Conservation (phyloP, 345 rosid genomes). For the Euphorbia tirucalli region DNA sequence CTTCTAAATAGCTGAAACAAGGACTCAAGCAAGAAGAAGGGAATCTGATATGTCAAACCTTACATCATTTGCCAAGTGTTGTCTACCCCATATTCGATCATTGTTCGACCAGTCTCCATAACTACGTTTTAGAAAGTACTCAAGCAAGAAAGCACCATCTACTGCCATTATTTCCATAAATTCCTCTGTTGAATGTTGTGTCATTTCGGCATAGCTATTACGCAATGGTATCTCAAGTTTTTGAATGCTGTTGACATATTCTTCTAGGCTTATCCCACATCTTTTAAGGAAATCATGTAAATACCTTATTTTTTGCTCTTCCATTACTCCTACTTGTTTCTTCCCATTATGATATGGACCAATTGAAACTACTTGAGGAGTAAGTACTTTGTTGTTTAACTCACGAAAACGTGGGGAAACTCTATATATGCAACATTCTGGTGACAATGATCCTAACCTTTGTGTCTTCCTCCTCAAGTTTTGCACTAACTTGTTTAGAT, state of each 20-base stretch:
- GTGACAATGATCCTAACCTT: background rate
- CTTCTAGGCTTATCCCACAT: background rate
- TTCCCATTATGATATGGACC: slow-evolving; percentile 25
- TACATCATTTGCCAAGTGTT: background rate
- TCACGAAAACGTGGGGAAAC: slow-evolving; percentile 6
- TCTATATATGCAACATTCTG: slow-evolving; percentile 8
- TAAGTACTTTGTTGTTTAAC: background rate
- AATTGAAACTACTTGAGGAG: slow-evolving; percentile 23
- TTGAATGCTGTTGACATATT: background rate
- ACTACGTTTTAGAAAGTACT: background rate
- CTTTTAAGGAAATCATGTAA: background rate
- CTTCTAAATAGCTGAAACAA: background rate
- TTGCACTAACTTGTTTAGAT: background rate
- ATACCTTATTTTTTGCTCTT: slow-evolving; percentile 20
- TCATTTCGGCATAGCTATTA: slow-evolving; percentile 10
- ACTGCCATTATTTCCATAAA: slow-evolving; percentile 6
- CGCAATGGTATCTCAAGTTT: background rate
- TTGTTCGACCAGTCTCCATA: background rate
- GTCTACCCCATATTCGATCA: slow-evolving; percentile 7
- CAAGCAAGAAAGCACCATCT: slow-evolving; percentile 16
- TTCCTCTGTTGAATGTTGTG: background rate
- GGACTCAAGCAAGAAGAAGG: slow-evolving; percentile 10
- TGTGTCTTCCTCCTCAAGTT: background rate
- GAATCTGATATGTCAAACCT: slow-evolving; percentile 8
- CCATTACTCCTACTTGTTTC: background rate